Evolutionary conservation across 1,139 yeast species (phyloP).

Genomic region (Suhomyces anneliseae): DNA sequence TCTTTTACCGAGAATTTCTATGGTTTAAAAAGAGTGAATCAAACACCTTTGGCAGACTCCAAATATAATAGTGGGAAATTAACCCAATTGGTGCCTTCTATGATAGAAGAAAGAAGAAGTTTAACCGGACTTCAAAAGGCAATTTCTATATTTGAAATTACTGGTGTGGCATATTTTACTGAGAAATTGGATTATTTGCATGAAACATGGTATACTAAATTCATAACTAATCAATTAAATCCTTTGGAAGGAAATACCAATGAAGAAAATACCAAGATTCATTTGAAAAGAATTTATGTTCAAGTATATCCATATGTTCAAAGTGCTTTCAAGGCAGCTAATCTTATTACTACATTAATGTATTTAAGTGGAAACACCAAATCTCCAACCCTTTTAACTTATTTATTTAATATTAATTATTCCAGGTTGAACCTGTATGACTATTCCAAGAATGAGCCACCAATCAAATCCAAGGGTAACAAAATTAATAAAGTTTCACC

Average conservation of each 20-base stretch:
- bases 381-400: slow-evolving; percentile 65
- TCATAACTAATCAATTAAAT: slow-evolving; percentile 47
- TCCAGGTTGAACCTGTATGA: slow-evolving; percentile 69
- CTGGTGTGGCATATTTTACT: slow-evolving; percentile 66
- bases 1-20: slow-evolving; percentile 91
- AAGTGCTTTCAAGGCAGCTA: slow-evolving; percentile 46
- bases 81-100: slow-evolving; percentile 45
- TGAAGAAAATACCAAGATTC: slow-evolving; percentile 28
- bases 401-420: slow-evolving; percentile 63
- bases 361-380: slow-evolving; percentile 69
- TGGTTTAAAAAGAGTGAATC: slow-evolving; percentile 71
- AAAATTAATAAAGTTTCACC: slow-evolving; percentile 45
- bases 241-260: slow-evolving; percentile 32
- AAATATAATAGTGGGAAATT: slow-evolving; percentile 35
- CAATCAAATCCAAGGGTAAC: slow-evolving; percentile 14
- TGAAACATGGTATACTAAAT: slow-evolving; percentile 63
- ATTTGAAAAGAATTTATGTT: slow-evolving; percentile 48
- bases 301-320: slow-evolving; percentile 62
- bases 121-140: slow-evolving; percentile 55
- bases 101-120: slow-evolving; percentile 56
- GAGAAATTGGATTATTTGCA: slow-evolving; percentile 69
- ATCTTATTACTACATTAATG: slow-evolving; percentile 61
- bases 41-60: slow-evolving; percentile 35
- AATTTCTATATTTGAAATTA: slow-evolving; percentile 62
- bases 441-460: slow-evolving; percentile 50